phyloP scores from a whole-genome alignment of 208 protist genomes.

The Trypanosoma melophagium region DNA sequence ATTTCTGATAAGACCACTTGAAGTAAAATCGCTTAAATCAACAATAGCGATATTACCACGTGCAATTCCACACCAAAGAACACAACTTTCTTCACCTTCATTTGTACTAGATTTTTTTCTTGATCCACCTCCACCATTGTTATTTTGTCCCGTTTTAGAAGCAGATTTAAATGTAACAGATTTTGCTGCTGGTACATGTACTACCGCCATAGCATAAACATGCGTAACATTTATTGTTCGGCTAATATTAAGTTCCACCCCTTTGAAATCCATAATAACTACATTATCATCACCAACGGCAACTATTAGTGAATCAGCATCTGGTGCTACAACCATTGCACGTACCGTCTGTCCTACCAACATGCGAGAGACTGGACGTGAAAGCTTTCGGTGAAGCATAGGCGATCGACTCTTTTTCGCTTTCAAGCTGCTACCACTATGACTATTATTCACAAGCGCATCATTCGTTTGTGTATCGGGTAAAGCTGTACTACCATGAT shows the following conservation, averaged over 20 bases:
- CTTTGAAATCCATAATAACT: conserved; percentile 56
- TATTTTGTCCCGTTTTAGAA: conserved; percentile 8
- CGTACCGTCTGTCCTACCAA: conserved; percentile 40
- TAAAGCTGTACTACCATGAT: conserved; percentile 69
- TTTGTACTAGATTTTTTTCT: conserved; percentile 1
- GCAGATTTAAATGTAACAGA: conserved; percentile 68
- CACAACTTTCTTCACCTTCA: conserved; percentile 34
- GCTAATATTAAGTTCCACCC: conserved; percentile 45
- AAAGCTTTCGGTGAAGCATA: conserved; percentile 19
- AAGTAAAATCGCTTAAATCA: conserved; percentile 54
- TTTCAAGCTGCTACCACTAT: neutral
- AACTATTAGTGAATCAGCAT: conserved; percentile 57
- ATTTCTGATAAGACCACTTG: conserved; percentile 50
- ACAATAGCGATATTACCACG: conserved; percentile 71
- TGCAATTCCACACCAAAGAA: conserved; percentile 79
- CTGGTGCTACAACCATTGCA: conserved; percentile 68
- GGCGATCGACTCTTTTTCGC: neutral
- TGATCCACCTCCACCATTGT: conserved; percentile 2
- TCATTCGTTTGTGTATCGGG: conserved; percentile 19
- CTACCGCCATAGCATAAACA: conserved; percentile 83
- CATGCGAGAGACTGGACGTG: conserved; percentile 53
- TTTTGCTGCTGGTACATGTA: conserved; percentile 55
- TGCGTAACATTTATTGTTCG: conserved; percentile 68
- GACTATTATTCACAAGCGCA: neutral
- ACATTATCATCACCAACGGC: conserved; percentile 82